Evolutionary conservation across 805 yeast genomes (phyloP).

Genomic region (Cyberlindnera suaveolens): DNA sequence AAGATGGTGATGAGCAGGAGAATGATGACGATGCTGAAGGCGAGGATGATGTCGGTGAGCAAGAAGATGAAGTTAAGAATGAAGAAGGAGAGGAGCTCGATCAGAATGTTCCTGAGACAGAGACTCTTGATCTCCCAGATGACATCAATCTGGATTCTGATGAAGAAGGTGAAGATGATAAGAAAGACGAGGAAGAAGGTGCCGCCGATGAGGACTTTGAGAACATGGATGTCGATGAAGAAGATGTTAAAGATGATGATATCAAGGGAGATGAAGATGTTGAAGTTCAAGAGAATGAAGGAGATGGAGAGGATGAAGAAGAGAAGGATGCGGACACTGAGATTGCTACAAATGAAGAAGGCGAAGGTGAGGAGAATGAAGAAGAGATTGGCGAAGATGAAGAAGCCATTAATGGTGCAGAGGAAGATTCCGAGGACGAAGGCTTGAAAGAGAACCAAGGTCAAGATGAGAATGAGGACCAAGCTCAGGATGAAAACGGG

Average conservation of each 20-base stretch:
- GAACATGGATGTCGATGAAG: constrained; percentile 44
- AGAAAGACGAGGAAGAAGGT: constrained; percentile 31
- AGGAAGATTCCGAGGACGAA: constrained; percentile 27
- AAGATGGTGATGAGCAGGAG: constrained; percentile 32
- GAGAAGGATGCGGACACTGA: constrained; percentile 25
- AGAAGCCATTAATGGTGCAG: constrained; percentile 24
- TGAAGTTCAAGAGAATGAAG: constrained; percentile 24
- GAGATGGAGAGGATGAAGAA: constrained; percentile 24
- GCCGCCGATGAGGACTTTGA: constrained; percentile 30
- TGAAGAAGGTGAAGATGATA: constrained; percentile 49
- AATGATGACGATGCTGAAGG: constrained; percentile 48
- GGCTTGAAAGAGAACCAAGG: constrained; percentile 25
- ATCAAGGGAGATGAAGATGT: constrained; percentile 31
- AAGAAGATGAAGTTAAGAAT: constrained; percentile 69
- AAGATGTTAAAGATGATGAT: constrained; percentile 29
- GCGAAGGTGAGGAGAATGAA: constrained; percentile 24
- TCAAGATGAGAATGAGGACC: constrained; percentile 34
- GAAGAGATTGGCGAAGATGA: constrained; percentile 29
- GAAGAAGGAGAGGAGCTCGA: constrained; percentile 68
- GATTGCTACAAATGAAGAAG: constrained; percentile 27
- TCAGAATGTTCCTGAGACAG: constrained; percentile 72
- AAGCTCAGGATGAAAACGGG: constrained; percentile 34
- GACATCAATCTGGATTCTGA: constrained; percentile 86
- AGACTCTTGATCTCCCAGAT: constrained; percentile 85
- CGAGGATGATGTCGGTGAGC: constrained; percentile 75